Evolutionary conservation across 2,329 filamentous ascomycete genomes (phyloP), one percentile per base, ranked within the genome.

Genomic region (Graphilbum sp.): DNA sequence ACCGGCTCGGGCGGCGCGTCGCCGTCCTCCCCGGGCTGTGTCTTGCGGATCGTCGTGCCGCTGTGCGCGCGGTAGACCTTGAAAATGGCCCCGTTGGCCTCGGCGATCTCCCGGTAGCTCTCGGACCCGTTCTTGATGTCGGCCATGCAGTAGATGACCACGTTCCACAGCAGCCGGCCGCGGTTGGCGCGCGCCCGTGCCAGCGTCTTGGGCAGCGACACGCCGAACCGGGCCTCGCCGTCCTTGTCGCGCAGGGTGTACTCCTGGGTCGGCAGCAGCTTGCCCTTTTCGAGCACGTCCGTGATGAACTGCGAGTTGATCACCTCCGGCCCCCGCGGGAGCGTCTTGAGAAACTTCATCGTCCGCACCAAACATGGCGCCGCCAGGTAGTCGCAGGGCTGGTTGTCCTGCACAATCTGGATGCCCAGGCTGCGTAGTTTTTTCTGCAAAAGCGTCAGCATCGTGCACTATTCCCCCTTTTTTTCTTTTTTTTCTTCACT

Each of bases 361-460:
- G 90, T 98, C 29, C 90, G 79, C 25, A 95, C 73, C 43, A 96
- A 75, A 32, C 75, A 72, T 1, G 88, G 90, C 4, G 88, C 88
- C 25, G 85, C 86, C 11, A 98, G 71, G 53, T 93, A 83, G 49
- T 88, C 83, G 53, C 84, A 90, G 33, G 73, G 69, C 35, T 72
- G 70, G 20, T 75, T 75, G 51, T 94, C 82, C 48, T 79, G 69
- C 5, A 84, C 79, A 18, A 94, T 72, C 47, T 76, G 67, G 40
- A 98, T 82, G 8, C 90, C 90, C 27, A 96, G 62, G 34, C 80
- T 74, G 43, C 87, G 80, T 39, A 98, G 67, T 59, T 80, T 80
- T 60, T 69, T 77, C 84, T 92, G 49, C 43, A n/a, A n/a, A n/a
- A n/a, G n/a, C n/a, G n/a, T n/a, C n/a, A n/a, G n/a, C n/a, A n/a